phyloP scores from a whole-genome alignment of 169 alveolate genomes.

The Cryptosporidium ubiquitum region DNA sequence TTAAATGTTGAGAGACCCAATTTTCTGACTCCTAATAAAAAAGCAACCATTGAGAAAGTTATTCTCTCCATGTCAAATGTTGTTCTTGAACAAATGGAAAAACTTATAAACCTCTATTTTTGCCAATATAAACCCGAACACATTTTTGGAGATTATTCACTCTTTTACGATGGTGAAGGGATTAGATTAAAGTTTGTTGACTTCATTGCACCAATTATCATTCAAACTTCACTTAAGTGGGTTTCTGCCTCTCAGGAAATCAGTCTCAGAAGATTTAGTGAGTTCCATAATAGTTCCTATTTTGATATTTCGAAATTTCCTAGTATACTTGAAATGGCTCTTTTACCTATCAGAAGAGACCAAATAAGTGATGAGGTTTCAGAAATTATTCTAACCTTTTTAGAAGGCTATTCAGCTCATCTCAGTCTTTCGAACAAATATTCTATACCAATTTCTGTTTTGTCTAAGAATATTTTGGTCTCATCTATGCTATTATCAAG shows the following conservation, averaged over 20 bases:
- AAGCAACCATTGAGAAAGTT: not conserved
- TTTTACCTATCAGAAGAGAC: constrained; percentile 11
- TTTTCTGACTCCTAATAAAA: constrained; percentile 17
- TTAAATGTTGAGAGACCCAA: constrained; percentile 22
- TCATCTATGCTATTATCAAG: constrained; percentile 28
- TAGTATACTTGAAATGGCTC: constrained; percentile 1
- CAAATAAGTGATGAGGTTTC: constrained; percentile 38
- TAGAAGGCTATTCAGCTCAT: constrained; percentile 13
- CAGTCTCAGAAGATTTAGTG: not conserved
- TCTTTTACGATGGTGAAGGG: not conserved
- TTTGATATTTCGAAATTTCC: constrained; percentile 11
- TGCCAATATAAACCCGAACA: not conserved
- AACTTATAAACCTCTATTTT: not conserved
- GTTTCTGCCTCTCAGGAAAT: constrained; percentile 30
- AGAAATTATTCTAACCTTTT: not conserved
- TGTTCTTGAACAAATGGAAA: constrained; percentile 7
- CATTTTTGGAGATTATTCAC: not conserved
- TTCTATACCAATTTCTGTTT: not conserved
- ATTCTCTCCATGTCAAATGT: not conserved
- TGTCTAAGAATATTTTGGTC: constrained; percentile 4
- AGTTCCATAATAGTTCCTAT: not conserved
- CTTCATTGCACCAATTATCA: constrained; percentile 10
- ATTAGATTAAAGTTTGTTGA: not conserved
- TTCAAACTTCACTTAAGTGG: constrained; percentile 39
- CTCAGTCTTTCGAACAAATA: not conserved